A percentile compares a stretch with the other conserved stretches of the same genome.
These are phyloP conservation scores for Novymonas esmeraldas DNA, from an alignment of 208 protist genomes.

Conservation along the genomic window DNA sequence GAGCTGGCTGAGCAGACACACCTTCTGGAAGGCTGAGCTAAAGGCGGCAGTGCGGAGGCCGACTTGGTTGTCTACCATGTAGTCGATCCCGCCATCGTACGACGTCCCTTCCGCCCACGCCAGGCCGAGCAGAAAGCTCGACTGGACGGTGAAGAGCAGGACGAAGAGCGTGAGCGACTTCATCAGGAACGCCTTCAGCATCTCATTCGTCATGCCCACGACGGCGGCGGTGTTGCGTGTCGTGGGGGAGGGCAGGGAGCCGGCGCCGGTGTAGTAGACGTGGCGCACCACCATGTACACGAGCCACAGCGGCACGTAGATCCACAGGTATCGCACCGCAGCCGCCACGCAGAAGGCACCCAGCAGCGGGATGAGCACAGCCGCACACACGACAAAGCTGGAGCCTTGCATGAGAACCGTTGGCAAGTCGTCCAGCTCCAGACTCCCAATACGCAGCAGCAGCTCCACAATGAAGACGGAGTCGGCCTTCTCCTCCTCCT, in stretches of 20 bases:
- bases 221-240: slow-evolving; percentile 20
- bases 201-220: slow-evolving; percentile 35
- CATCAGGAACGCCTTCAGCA: slow-evolving; percentile 44
- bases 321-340: slow-evolving; percentile 36
- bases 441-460: slow-evolving; percentile 43
- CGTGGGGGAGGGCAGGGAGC: slow-evolving; percentile 8
- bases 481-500: slow-evolving; percentile 54
- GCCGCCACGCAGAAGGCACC: slow-evolving; percentile 44
- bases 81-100: slow-evolving; percentile 21
- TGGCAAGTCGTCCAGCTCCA: slow-evolving; percentile 57
- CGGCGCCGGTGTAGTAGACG: slow-evolving; percentile 43
- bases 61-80: slow-evolving; percentile 3
- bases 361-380: slow-evolving; percentile 49
- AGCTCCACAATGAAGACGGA: slow-evolving; percentile 61
- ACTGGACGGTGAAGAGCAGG: slow-evolving; percentile 51
- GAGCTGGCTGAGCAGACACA: slow-evolving; percentile 35
- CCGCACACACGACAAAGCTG: slow-evolving; percentile 57
- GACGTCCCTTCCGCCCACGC: slow-evolving; percentile 20
- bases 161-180: slow-evolving; percentile 58
- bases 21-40: slow-evolving; percentile 13
- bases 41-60: background rate
- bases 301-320: slow-evolving; percentile 39
- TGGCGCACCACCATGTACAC: slow-evolving; percentile 36
- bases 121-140: slow-evolving; percentile 58
- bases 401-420: slow-evolving; percentile 64